Conservation (phyloP, 371 early-diverging fungal species). For the Gilbertella persicaria region DNA sequence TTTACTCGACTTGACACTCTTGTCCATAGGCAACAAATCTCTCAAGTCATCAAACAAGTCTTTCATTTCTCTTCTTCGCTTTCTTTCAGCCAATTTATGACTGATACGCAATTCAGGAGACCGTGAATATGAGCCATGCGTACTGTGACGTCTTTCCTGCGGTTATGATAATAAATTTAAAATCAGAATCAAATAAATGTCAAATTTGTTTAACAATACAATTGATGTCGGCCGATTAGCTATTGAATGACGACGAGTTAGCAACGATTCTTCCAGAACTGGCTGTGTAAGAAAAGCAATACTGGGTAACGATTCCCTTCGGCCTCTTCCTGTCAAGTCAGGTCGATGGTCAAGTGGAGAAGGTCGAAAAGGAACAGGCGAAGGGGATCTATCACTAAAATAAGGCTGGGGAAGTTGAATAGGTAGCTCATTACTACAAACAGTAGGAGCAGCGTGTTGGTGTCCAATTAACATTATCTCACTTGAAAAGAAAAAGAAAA, state of each 20-base stretch:
- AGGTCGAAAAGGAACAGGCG: conserved; percentile 19
- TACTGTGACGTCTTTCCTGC: conserved; percentile 19
- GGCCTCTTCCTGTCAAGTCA: conserved; percentile 26
- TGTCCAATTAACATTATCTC: too few relatives aligned
- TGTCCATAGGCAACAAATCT: conserved; percentile 66
- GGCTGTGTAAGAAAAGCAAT: conserved; percentile 22
- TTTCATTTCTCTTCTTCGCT: conserved; percentile 79
- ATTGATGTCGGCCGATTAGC: conserved; percentile 12
- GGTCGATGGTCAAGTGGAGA: conserved; percentile 34
- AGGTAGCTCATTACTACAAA: too few relatives aligned
- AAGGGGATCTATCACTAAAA: conserved; percentile 18
- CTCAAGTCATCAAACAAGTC: conserved; percentile 77
- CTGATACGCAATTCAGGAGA: conserved; percentile 60
- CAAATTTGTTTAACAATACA: too few relatives aligned
- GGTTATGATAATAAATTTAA: too few relatives aligned
- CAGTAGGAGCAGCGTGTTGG: too few relatives aligned
- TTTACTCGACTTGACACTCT: conserved; percentile 70
- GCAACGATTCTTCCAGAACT: background rate
- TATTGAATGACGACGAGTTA: conserved; percentile 18
- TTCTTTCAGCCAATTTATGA: conserved; percentile 79
- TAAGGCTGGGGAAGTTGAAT: too few relatives aligned
- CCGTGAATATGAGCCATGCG: conserved; percentile 54
- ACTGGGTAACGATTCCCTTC: conserved; percentile 30
- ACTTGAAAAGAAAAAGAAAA: too few relatives aligned
- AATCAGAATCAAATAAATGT: too few relatives aligned